phyloP scores from a whole-genome alignment of 202 grass and related monocot genomes.

The Zoysia matrella region DNA sequence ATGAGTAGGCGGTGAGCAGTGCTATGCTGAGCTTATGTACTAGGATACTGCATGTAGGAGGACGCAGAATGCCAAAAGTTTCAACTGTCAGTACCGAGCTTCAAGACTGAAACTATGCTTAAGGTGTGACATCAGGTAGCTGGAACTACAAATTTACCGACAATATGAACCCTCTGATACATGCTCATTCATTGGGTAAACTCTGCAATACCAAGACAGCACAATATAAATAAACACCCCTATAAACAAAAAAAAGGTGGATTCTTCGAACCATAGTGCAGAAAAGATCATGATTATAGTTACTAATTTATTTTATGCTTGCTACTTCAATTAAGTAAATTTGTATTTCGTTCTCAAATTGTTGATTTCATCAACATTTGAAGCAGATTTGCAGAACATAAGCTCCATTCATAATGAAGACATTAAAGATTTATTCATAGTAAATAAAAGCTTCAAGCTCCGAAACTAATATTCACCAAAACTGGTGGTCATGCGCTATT shows the following conservation, averaged over 20 bases:
- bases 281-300: neutral
- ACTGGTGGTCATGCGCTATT: no score
- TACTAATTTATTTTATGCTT: neutral
- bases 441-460: neutral
- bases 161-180: conserved; percentile 8
- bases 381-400: neutral
- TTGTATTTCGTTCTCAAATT: conserved; percentile 16
- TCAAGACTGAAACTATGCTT: neutral
- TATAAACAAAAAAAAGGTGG: neutral
- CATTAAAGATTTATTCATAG: neutral
- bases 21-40: neutral
- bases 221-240: neutral
- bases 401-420: neutral
- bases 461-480: neutral
- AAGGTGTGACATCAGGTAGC: neutral
- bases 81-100: neutral
- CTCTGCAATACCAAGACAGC: conserved; percentile 33
- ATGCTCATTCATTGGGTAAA: conserved; percentile 35
- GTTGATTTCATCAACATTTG: neutral
- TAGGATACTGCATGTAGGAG: neutral
- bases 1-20: neutral
- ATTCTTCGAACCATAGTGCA: neutral
- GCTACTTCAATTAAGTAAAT: conserved; percentile 4
- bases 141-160: conserved; percentile 4
- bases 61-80: conserved; percentile 14